Conservation (phyloP, 805 yeast genomes). For the Pichia californica region DNA sequence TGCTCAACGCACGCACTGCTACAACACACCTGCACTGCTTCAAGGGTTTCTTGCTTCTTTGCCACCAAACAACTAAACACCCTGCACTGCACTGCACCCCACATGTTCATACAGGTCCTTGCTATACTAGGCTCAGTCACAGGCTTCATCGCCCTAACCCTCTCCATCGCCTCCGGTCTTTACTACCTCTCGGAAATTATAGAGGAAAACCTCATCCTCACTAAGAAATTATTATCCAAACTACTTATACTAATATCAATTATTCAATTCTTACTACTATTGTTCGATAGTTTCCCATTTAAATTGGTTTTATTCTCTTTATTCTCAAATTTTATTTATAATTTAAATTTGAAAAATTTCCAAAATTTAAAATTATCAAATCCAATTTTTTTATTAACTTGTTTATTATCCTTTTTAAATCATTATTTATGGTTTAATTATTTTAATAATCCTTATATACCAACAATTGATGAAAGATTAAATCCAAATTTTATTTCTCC, state of each 20-base stretch:
- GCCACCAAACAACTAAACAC: too few species aligned
- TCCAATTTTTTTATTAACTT: conserved; percentile 62
- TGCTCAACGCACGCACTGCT: too few species aligned
- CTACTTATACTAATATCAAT: conserved; percentile 57
- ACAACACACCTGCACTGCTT: background rate
- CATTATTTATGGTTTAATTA: conserved; percentile 88
- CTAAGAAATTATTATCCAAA: conserved; percentile 60
- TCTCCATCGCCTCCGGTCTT: conserved; percentile 77
- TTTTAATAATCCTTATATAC: conserved; percentile 66
- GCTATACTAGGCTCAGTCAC: conserved; percentile 54
- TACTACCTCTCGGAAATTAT: conserved; percentile 88
- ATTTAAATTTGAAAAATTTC: conserved; percentile 71
- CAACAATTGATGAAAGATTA: conserved; percentile 58
- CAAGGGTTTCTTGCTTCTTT: too few species aligned
- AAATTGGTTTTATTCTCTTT: conserved; percentile 61
- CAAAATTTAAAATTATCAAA: conserved; percentile 76
- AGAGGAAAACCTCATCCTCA: conserved; percentile 86
- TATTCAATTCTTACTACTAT: conserved; percentile 41
- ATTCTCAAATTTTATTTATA: conserved; percentile 63
- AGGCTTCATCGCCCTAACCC: conserved; percentile 57
- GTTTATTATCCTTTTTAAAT: conserved; percentile 66
- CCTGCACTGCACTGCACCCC: too few species aligned
- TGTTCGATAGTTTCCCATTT: conserved; percentile 78
- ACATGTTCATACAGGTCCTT: conserved; percentile 52
- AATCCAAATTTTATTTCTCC: conserved; percentile 55